Conservation (phyloP, 768 basidiomycete genomes). For the Suillus decipiens region DNA sequence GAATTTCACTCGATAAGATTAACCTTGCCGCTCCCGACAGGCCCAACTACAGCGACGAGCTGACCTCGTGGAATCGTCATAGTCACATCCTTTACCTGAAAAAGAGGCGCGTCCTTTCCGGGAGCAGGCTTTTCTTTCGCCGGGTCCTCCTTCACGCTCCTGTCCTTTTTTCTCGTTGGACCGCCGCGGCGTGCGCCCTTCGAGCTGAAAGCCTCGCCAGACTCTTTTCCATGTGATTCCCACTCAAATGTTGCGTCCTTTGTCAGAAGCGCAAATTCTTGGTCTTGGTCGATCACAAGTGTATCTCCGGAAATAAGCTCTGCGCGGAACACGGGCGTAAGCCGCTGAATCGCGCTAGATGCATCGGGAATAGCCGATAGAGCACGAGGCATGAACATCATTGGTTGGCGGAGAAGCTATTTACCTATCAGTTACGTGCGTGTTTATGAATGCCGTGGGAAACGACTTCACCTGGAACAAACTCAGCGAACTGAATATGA, state of each 20-base stretch:
- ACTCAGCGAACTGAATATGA: conserved; percentile 68
- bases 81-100: conserved; percentile 51
- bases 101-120: conserved; percentile 25
- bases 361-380: conserved; percentile 67
- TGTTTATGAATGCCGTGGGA: not conserved
- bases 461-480: conserved; percentile 48
- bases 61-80: conserved; percentile 56
- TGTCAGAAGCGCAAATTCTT: conserved; percentile 51
- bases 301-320: conserved; percentile 47
- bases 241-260: conserved; percentile 64
- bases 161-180: not conserved
- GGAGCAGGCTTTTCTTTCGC: conserved; percentile 18
- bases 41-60: conserved; percentile 64
- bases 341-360: conserved; percentile 54
- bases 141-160: conserved; percentile 9
- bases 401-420: conserved; percentile 66
- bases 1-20: conserved; percentile 9
- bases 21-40: conserved; percentile 70
- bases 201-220: conserved; percentile 4
- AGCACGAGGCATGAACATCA: conserved; percentile 65
- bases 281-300: conserved; percentile 44
- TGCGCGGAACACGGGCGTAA: conserved; percentile 47
- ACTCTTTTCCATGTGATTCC: conserved; percentile 40
- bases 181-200: conserved; percentile 7
- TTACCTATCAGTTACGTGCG: not conserved